Conservation (phyloP, 371 early-diverging fungal genomes). For the Synchytrium microbalum region DNA sequence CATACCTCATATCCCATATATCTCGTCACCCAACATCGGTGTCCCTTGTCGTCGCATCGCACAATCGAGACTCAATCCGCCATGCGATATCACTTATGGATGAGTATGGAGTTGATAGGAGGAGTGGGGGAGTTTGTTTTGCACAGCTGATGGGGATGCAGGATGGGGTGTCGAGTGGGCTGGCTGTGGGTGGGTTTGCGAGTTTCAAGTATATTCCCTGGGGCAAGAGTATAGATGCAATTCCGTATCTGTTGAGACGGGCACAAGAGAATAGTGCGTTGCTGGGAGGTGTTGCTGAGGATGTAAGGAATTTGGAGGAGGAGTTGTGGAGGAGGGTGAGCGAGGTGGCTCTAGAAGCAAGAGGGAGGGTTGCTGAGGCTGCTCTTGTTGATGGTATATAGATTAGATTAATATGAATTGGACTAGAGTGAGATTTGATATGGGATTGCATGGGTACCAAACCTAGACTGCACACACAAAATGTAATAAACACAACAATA, state of each 20-base stretch:
- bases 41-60: conserved; percentile 80
- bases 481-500: too few relatives aligned
- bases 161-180: conserved; percentile 64
- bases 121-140: conserved; percentile 82
- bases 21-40: conserved; percentile 6
- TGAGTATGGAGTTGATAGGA: conserved; percentile 47
- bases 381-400: too few relatives aligned
- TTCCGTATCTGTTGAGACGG: conserved; percentile 89
- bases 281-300: conserved; percentile 23
- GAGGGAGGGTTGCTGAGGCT: too few relatives aligned
- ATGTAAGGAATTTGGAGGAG: not conserved
- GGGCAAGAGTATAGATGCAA: conserved; percentile 80
- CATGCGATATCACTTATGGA: conserved; percentile 55
- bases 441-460: too few relatives aligned
- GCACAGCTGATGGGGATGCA: conserved; percentile 92
- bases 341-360: too few relatives aligned
- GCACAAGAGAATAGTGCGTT: conserved; percentile 93
- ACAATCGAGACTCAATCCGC: conserved; percentile 77
- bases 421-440: too few relatives aligned
- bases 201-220: conserved; percentile 92
- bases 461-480: too few relatives aligned
- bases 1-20: conserved; percentile 53
- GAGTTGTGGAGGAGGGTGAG: conserved; percentile 1
- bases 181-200: conserved; percentile 67
- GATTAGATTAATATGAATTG: too few relatives aligned